These are phyloP conservation scores for Boletellus emodensis DNA, from an alignment of 768 basidiomycete species.

Conservation along the genomic window DNA sequence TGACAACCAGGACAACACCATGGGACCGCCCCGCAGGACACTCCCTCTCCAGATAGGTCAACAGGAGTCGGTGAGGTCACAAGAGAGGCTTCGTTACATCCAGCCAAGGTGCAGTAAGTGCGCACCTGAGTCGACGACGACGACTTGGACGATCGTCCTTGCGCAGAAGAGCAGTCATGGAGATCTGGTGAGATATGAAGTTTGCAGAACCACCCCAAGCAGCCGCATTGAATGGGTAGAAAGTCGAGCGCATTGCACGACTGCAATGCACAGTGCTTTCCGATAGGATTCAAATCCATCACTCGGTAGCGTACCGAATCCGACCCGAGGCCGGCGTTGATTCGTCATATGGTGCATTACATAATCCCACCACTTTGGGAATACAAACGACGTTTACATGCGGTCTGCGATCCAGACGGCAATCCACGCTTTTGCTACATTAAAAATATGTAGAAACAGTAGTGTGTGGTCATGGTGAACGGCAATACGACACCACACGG, in stretches of 20 bases:
- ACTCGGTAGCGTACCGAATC: not conserved
- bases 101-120: constrained; percentile 46
- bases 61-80: constrained; percentile 34
- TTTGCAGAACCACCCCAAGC: constrained; percentile 57
- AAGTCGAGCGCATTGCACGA: constrained; percentile 67
- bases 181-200: constrained; percentile 55
- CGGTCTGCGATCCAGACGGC: constrained; percentile 5
- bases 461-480: not conserved
- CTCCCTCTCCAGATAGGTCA: not conserved
- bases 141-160: not conserved
- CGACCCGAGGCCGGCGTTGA: no score
- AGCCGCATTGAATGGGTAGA: constrained; percentile 69
- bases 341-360: not conserved
- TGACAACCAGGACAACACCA: constrained; percentile 51
- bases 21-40: not conserved
- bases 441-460: not conserved
- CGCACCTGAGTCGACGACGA: constrained; percentile 22
- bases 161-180: constrained; percentile 49
- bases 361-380: constrained; percentile 2
- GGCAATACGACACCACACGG: constrained; percentile 1
- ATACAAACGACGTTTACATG: constrained; percentile 11
- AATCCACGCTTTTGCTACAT: constrained; percentile 14
- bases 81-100: constrained; percentile 57
- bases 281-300: constrained; percentile 51
- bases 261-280: constrained; percentile 58